Percentiles rank a stretch among this genome's conserved stretches.
phyloP scores from a whole-genome alignment of 1,139 yeast species.

The Candida dubliniensis region DNA sequence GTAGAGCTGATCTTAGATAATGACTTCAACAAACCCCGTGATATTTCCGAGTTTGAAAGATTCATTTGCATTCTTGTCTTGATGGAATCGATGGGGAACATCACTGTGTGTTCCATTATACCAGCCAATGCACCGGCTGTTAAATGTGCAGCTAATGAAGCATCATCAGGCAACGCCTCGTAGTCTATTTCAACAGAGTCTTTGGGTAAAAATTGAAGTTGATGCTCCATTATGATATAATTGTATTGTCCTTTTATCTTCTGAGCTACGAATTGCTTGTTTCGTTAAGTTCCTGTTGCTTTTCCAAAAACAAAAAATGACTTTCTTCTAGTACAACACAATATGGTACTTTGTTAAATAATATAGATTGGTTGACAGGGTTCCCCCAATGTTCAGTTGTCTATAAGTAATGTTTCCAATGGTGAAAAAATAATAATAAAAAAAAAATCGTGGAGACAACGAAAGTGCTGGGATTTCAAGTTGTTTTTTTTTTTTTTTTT shows the following conservation, averaged over 20 bases:
- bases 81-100: constrained; percentile 94
- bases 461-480: too few species aligned
- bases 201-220: constrained; percentile 17
- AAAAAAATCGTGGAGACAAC: too few species aligned
- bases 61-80: constrained; percentile 94
- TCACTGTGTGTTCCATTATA: constrained; percentile 94
- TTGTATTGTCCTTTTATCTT: neutral
- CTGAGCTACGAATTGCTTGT: too few species aligned
- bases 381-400: too few species aligned
- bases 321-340: too few species aligned
- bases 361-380: too few species aligned
- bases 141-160: constrained; percentile 80
- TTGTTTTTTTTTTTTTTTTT: too few species aligned
- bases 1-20: constrained; percentile 74
- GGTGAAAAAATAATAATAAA: too few species aligned
- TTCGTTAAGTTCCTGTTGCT: too few species aligned
- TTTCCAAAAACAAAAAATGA: too few species aligned
- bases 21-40: constrained; percentile 51
- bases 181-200: constrained; percentile 65
- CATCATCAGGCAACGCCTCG: constrained; percentile 87
- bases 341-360: too few species aligned
- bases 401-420: too few species aligned
- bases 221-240: constrained; percentile 16
- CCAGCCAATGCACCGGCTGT: constrained; percentile 97
- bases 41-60: constrained; percentile 35